Percentiles rank a stretch among this genome's conserved stretches.
phyloP scores from a whole-genome alignment of 73 alveolate genomes.

The Uronychia setigera region DNA sequence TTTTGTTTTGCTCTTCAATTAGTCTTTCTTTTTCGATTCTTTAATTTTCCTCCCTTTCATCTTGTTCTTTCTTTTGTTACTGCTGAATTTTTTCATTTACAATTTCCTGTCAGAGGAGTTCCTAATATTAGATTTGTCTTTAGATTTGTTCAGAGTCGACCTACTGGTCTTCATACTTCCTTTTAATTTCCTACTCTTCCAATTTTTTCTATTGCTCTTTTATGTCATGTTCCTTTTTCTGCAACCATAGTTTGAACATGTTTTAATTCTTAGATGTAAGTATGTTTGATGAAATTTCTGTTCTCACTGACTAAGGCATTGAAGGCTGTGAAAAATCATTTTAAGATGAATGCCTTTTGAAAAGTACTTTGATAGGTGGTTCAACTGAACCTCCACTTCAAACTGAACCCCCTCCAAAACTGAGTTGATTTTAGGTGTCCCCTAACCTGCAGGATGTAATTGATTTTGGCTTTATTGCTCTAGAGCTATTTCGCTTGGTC shows the following conservation, averaged over 20 bases:
- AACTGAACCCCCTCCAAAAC: background rate
- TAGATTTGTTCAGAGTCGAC: no score
- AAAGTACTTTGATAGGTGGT: background rate
- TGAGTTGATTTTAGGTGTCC: background rate
- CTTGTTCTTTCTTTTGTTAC: background rate
- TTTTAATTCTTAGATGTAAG: no score
- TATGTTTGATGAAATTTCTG: no score
- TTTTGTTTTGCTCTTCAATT: background rate
- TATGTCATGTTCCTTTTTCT: no score
- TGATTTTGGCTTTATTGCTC: background rate
- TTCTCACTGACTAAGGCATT: background rate
- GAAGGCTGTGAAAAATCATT: background rate
- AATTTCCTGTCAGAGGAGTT: no score
- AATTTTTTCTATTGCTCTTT: no score
- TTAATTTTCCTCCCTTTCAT: background rate
- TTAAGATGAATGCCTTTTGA: background rate
- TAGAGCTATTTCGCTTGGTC: background rate
- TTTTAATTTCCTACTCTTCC: no score
- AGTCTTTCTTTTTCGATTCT: background rate
- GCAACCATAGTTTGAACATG: no score
- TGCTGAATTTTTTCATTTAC: no score
- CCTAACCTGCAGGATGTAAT: background rate
- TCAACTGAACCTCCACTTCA: no score
- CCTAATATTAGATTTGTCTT: no score
- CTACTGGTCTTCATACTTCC: no score